Evolutionary conservation across 345 rosid genomes (phyloP), one percentile per base, ranked within the genome.

Genomic region (Diplotaxis tenuifolia): DNA sequence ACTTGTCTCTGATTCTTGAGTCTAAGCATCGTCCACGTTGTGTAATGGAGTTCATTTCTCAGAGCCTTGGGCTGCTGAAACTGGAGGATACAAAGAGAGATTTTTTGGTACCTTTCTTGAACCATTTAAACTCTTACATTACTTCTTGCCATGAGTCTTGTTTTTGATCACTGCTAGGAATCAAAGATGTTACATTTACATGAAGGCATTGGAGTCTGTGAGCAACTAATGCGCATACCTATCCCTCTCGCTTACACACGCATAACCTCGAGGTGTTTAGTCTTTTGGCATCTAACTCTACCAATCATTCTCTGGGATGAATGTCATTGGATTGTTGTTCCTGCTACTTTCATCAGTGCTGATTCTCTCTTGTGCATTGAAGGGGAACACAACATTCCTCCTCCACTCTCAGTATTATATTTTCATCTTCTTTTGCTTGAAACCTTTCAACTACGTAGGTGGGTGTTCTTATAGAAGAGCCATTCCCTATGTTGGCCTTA

Each of bases 261-360:
- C 7, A 78, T 93, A 81, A 93, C 98, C 23, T 93, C 97, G 15
- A 89, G 98, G 82, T 89, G 89, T 82, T 86, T 93, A 55, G 96
- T 93, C 69, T 91, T 93, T 20, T 93, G 98, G 96, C 97, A 91
- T 83, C 81, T 93, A 14, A 88, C 97, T 65, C 94, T 91, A 6
- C 98, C 98, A 10, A 73, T 93, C 72, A 93, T 89, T 72, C 91
- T 93, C 3, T 93, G 96, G 98, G 97, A 93, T 68, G 98, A 93
- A 67, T 93, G 98, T 73, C 97, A 89, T 67, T 93, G 98, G 98
- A 89, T 91, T 9, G 96, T 91, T 50, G 93, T 93, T 68, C 97
- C 98, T 57, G 96, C 98, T 54, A 93, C 98, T 73, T 93, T 93
- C 71, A 74, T 93, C 74, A 93, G 96, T 52, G 97, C 97, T 45